Conservation (phyloP, 805 yeast species). For the Myxozyma sirexii region DNA sequence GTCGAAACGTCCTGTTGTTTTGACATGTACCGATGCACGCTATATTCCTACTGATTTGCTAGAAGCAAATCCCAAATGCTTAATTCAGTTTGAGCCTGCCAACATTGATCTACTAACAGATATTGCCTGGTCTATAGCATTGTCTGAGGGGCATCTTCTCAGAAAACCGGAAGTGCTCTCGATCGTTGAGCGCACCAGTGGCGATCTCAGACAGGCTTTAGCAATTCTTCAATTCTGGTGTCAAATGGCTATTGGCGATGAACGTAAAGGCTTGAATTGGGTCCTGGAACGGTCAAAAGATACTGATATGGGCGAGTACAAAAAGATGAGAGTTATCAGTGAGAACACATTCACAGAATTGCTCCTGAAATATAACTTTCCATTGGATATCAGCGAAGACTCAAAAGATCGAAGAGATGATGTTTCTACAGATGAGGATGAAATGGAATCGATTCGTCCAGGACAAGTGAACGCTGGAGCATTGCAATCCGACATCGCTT, state of each 20-base stretch:
- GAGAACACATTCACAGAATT: slow-evolving; percentile 14
- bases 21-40: slow-evolving; percentile 59
- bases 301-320: neutral
- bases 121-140: slow-evolving; percentile 41
- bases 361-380: slow-evolving; percentile 2
- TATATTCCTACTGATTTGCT: slow-evolving; percentile 54
- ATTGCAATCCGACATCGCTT: neutral
- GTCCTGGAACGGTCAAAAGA: neutral
- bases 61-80: slow-evolving; percentile 49
- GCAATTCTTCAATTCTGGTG: slow-evolving; percentile 37
- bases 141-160: slow-evolving; percentile 44
- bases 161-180: slow-evolving; percentile 29
- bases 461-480: too few relatives aligned
- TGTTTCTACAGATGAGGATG: neutral
- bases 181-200: slow-evolving; percentile 6
- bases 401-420: neutral
- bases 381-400: neutral
- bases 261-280: slow-evolving; percentile 31
- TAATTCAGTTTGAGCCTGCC: slow-evolving; percentile 41
- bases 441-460: neutral
- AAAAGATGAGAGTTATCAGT: slow-evolving; percentile 21
- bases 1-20: slow-evolving; percentile 68
- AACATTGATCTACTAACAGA: slow-evolving; percentile 34
- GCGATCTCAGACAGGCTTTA: slow-evolving; percentile 37
- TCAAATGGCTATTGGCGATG: slow-evolving; percentile 36